phyloP scores from a whole-genome alignment of 2,329 filamentous ascomycete genomes.

The Aspergillus puulaauensis region DNA sequence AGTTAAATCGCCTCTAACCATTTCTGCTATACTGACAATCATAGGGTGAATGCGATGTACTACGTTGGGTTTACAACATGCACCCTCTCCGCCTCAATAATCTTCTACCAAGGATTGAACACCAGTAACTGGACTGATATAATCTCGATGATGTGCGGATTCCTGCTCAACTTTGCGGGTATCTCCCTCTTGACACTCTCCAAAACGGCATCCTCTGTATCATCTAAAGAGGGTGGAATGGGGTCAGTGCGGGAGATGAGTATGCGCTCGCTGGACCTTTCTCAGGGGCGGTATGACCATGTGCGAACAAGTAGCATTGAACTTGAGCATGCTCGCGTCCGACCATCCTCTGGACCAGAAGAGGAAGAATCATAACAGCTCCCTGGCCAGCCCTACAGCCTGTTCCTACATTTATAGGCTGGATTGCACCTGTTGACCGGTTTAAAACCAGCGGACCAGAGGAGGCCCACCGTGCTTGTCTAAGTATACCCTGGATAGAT shows the following conservation, averaged over 20 bases:
- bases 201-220: not conserved
- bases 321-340: not conserved
- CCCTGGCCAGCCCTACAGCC: not conserved
- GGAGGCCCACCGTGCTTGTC: not conserved
- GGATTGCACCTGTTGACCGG: not conserved
- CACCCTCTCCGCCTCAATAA: conserved; percentile 90
- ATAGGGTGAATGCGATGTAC: conserved; percentile 89
- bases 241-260: not conserved
- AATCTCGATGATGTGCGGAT: conserved; percentile 86
- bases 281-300: not conserved
- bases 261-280: not conserved
- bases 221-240: not conserved
- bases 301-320: not conserved
- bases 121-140: conserved; percentile 89
- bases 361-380: not conserved
- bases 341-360: not conserved
- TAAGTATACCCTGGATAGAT: not conserved
- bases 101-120: conserved; percentile 94
- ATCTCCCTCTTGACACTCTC: conserved; percentile 96
- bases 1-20: conserved; percentile 35
- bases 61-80: conserved; percentile 97
- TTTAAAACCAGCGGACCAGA: not conserved
- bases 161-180: conserved; percentile 90
- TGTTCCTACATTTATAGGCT: not conserved
- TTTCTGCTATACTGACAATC: not conserved